Evolutionary conservation across 495 filamentous ascomycete genomes (phyloP).

Genomic region (Daldinia caldariorum): DNA sequence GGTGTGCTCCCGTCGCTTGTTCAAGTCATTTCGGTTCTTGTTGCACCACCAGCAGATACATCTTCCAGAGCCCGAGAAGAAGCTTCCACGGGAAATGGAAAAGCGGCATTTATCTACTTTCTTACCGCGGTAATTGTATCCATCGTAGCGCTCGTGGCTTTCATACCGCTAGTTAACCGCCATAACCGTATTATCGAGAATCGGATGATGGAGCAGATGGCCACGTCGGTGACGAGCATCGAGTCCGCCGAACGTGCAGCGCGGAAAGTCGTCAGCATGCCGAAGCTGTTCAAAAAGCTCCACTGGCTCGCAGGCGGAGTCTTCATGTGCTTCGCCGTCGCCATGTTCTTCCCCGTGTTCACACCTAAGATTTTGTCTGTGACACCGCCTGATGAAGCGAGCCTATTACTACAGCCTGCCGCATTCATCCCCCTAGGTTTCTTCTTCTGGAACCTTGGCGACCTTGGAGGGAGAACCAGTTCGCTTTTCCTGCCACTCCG

Average conservation of each 20-base stretch:
- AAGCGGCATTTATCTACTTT: conserved; percentile 89
- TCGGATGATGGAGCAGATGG: conserved; percentile 51
- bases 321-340: conserved; percentile 79
- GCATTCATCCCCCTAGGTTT: conserved; percentile 91
- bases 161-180: conserved; percentile 58
- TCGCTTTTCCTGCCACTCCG: conserved; percentile 68
- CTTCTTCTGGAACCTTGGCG: conserved; percentile 93
- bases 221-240: conserved; percentile 55
- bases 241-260: conserved; percentile 58
- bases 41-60: conserved; percentile 60
- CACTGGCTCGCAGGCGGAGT: conserved; percentile 74
- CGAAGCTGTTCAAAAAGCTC: conserved; percentile 75
- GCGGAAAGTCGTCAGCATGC: conserved; percentile 71
- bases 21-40: conserved; percentile 83
- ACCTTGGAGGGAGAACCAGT: conserved; percentile 77
- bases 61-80: conserved; percentile 15
- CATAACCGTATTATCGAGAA: conserved; percentile 55
- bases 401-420: conserved; percentile 70
- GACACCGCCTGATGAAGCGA: conserved; percentile 56
- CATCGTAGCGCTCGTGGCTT: conserved; percentile 67
- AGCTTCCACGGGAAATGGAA: conserved; percentile 52
- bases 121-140: conserved; percentile 77
- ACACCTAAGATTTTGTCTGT: conserved; percentile 84
- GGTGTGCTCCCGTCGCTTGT: conserved; percentile 90
- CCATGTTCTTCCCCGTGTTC: conserved; percentile 96